Percentiles rank a stretch among this genome's conserved stretches.
These are phyloP conservation scores for Ormosia semicastrata DNA, from an alignment of 306 rosid species.

Conservation along the genomic window DNA sequence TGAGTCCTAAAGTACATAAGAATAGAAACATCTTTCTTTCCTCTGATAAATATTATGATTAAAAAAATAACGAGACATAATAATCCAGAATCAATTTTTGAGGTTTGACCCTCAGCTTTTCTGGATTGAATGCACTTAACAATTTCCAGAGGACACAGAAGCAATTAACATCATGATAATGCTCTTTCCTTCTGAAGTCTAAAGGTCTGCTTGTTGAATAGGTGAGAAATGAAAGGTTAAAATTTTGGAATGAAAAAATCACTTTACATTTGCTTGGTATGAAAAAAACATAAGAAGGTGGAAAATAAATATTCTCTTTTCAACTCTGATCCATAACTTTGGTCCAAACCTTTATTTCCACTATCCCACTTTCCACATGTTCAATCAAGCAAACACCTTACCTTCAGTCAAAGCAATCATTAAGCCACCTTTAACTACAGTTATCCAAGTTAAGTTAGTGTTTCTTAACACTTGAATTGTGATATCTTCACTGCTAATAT, in stretches of 20 bases:
- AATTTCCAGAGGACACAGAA: too few relatives aligned
- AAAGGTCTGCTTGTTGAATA: too few relatives aligned
- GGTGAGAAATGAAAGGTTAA: too few relatives aligned
- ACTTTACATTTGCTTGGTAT: too few relatives aligned
- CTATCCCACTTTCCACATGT: not conserved
- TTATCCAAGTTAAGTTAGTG: not conserved
- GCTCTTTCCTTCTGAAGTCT: too few relatives aligned
- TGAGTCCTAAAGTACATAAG: not conserved
- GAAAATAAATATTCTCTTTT: not conserved
- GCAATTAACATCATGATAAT: too few relatives aligned
- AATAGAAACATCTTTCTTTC: slow-evolving; percentile 39
- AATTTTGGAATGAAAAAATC: not conserved
- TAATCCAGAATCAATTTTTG: too few relatives aligned
- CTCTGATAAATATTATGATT: too few relatives aligned
- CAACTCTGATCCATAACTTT: not conserved
- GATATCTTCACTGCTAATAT: not conserved
- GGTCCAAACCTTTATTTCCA: not conserved
- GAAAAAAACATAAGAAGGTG: too few relatives aligned
- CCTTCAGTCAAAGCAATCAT: not conserved
- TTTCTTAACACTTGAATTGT: not conserved
- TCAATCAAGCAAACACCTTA: not conserved
- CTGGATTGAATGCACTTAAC: too few relatives aligned
- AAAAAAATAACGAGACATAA: too few relatives aligned
- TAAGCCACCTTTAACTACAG: not conserved
- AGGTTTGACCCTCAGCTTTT: too few relatives aligned